Evolutionary conservation across 306 rosid species (phyloP).

Genomic region (Malus fusca): DNA sequence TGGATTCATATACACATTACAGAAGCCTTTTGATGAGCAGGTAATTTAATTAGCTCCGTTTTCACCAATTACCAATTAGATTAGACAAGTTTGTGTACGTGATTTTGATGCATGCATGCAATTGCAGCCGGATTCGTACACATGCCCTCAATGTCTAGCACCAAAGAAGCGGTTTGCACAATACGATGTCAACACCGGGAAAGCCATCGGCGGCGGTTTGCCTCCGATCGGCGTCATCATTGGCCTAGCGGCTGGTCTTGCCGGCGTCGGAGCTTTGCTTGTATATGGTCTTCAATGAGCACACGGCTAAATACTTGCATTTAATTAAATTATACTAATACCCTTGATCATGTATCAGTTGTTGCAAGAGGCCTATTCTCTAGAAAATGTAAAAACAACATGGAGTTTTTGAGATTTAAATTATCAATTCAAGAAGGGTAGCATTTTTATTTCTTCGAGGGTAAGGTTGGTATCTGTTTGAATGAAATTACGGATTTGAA

Average conservation of each 20-base stretch:
- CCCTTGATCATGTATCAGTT: background rate
- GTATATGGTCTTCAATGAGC: constrained; percentile 86
- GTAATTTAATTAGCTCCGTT: constrained; percentile 14
- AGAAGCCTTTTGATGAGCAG: constrained; percentile 84
- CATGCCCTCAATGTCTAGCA: constrained; percentile 84
- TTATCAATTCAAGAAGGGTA: too few species aligned
- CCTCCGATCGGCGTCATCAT: constrained; percentile 89
- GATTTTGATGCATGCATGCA: background rate
- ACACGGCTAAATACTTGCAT: background rate
- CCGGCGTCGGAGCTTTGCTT: constrained; percentile 89
- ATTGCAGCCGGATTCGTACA: constrained; percentile 62
- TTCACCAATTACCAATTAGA: background rate
- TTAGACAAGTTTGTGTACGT: background rate
- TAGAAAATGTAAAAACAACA: too few species aligned
- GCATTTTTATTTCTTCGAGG: too few species aligned
- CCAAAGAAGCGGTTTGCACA: constrained; percentile 86
- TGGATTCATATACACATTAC: constrained; percentile 76
- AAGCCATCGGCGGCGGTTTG: constrained; percentile 75
- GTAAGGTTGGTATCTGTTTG: too few species aligned
- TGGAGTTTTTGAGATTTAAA: background rate
- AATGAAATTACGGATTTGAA: too few species aligned
- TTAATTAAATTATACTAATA: too few species aligned
- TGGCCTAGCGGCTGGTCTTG: constrained; percentile 75
- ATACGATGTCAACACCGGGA: constrained; percentile 81
- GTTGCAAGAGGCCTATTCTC: background rate